phyloP scores from a whole-genome alignment of 805 yeast species.

The Lachancea lanzarotensis region DNA sequence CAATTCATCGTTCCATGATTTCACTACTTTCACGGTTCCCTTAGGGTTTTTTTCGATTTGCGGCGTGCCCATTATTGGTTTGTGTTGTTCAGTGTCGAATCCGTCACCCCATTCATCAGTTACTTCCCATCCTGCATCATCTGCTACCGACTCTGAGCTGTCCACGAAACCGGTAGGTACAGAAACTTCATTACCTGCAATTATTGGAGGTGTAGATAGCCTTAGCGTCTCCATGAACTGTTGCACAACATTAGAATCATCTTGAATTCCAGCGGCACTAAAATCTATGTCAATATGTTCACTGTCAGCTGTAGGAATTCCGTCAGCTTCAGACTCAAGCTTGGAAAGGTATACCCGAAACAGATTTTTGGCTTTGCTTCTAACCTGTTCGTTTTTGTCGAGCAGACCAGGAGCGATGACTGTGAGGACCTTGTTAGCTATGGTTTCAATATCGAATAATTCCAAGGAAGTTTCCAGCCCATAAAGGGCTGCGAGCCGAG shows the following conservation, averaged over 20 bases:
- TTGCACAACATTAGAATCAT: constrained; percentile 13
- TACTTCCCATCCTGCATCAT: constrained; percentile 17
- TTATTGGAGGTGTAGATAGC: constrained; percentile 6
- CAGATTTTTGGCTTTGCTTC: constrained; percentile 63
- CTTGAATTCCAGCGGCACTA: constrained; percentile 14
- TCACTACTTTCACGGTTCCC: constrained; percentile 11
- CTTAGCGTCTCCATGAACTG: constrained; percentile 21
- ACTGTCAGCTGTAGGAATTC: constrained; percentile 10
- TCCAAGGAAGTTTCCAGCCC: constrained; percentile 64
- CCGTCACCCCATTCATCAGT: constrained; percentile 29
- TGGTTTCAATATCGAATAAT: constrained; percentile 63
- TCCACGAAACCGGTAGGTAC: constrained; percentile 2
- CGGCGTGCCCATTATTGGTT: neutral
- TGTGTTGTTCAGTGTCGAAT: neutral
- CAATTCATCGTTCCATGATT: constrained; percentile 22
- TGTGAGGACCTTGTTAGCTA: constrained; percentile 74
- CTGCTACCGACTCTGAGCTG: constrained; percentile 11
- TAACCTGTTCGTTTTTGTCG: constrained; percentile 63
- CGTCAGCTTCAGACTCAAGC: constrained; percentile 42
- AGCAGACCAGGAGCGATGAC: constrained; percentile 78
- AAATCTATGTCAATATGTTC: constrained; percentile 18
- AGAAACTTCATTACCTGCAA: neutral
- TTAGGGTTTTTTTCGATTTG: neutral
- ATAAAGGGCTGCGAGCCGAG: constrained; percentile 67
- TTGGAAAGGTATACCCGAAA: constrained; percentile 56